Base-by-base conservation (phyloP, 1,284 basidiomycete genomes). In the Austropuccinia psidii region DNA sequence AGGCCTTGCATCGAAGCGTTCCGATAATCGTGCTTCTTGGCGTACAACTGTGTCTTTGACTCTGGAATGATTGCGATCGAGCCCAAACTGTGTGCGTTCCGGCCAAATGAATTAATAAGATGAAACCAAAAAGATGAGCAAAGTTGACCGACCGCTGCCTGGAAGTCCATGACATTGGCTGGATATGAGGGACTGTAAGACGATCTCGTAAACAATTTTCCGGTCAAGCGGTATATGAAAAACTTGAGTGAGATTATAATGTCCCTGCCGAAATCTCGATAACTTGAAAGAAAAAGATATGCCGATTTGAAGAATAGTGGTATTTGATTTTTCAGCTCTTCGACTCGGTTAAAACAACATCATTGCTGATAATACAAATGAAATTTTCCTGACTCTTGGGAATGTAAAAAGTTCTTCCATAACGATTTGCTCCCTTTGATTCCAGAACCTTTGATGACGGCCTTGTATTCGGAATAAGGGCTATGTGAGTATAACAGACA, bases 361-460 rank as follows among this genome's bases (percentile, higher is more conserved):
- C 13, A 58, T 7, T 6, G 11, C 6, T 17, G 11, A 19, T 19
- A 7, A 35, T 19, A 19, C 4, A 67, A 39, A 39, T n/a, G 24
- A 29, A 55, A 2, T 21, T 4, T 24, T 24, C 49, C 39, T 7
- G n/a, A 70, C 68, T 70, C 68, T 41, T 70, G 68, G 24, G 68
- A 70, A 39, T 70, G 68, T 5, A 58, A 19, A 41, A 70, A 70
- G 21, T 58, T 70, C 17, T 45, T 47, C 57, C 55, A 60, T 24
- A 50, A 29, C 17, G 68, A 58, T 52, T 57, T 70, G 24, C 45
- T 27, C 21, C 55, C n/a, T 15, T 64, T 47, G 19, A 33, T 35
- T 70, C 43, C 68, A 9, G 68, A 70, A 37, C 68, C 68, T 70
- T 70, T 70, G 6, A 70, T 70, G 9, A 70, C 29, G 13, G 57